Base-by-base conservation (phyloP, 139 green algal species). In the Tetradesmus lagerheimii region DNA sequence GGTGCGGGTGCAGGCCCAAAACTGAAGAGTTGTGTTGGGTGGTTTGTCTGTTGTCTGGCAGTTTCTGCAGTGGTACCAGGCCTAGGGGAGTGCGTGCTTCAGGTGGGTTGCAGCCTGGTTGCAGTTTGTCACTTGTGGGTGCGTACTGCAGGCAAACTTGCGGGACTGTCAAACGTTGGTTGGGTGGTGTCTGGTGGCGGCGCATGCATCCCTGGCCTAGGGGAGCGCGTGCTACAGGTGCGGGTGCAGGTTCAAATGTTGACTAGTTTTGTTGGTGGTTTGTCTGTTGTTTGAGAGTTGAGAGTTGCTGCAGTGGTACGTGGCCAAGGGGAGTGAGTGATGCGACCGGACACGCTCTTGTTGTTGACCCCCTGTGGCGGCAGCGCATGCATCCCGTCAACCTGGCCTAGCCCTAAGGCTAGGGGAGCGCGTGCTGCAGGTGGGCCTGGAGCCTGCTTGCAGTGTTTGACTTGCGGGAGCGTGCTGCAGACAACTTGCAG, bases 121-220 rank as follows among this genome's bases (percentile, higher is more conserved):
- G n/a, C n/a, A n/a, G n/a, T n/a, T n/a, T n/a, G n/a, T n/a, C n/a
- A n/a, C n/a, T n/a, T n/a, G n/a, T n/a, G n/a, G n/a, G n/a, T n/a
- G n/a, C n/a, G n/a, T n/a, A n/a, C n/a, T n/a, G n/a, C n/a, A n/a
- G n/a, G n/a, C n/a, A n/a, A n/a, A n/a, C n/a, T n/a, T n/a, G n/a
- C n/a, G n/a, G n/a, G n/a, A n/a, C n/a, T n/a, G n/a, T n/a, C n/a
- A n/a, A n/a, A n/a, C n/a, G n/a, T n/a, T n/a, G n/a, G n/a, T n/a
- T n/a, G n/a, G n/a, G 64, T 95, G 62, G 14, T 97, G 20, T 95
- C 86, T 37, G 95, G 95, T 18, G 94, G 94, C 23, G 94, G 91
- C 34, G 93, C 74, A 47, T 43, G 41, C 27, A 90, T 93, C 16
- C 74, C 85, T 0, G 95, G 93, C 3, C 41, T 86, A 38, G 64